Evolutionary conservation across 306 rosid species (phyloP), one percentile per base, ranked within the genome.

Genomic region (Elaeagnus macrophylla): DNA sequence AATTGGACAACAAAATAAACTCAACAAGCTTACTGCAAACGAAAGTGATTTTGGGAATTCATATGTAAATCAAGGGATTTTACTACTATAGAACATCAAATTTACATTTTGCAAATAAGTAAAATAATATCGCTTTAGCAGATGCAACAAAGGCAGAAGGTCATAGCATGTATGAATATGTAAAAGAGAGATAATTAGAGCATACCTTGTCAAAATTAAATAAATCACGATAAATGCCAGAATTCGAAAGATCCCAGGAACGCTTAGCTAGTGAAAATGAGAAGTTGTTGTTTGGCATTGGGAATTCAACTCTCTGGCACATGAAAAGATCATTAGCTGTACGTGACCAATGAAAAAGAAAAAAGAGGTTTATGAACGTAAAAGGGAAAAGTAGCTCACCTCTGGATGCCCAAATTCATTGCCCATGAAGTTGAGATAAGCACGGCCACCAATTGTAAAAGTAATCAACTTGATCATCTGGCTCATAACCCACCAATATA

Each of bases 391-490:
- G 51, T 61, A 49, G 36, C 75, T 77, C 55, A 84, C 97, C 94
- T 84, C 72, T 57, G 96, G 94, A 79, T 91, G 97, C 65, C 89
- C 97, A 71, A 86, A 91, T 72, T 91, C 97, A 75, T 86, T 91
- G 68, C 97, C 97, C 89, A 86, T 90, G 89, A 90, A 91, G 77
- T 84, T 91, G 61, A 91, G 76, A 72, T 86, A 91, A 17, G 97
- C 97, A 52, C 49, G 77, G 37, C 95, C 86, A 59, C 94, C 83
- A 48, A 72, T 76, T 48, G 97, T 68, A 52, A 82, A 82, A 0
- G 96, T 86, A 70, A 86, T 86, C 71, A 84, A 67, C 80, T 83
- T 80, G 72, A 91, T 86, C 80, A 91, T 82, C 97, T 91, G 76
- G 59, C 15, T 13, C 78, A 61, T 67, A 6, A 44, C 37, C 49